A percentile compares a stretch with the other conserved stretches of the same genome.
Evolutionary conservation across 1,284 basidiomycete genomes (phyloP).

Genomic region (Dichomitus squalens): DNA sequence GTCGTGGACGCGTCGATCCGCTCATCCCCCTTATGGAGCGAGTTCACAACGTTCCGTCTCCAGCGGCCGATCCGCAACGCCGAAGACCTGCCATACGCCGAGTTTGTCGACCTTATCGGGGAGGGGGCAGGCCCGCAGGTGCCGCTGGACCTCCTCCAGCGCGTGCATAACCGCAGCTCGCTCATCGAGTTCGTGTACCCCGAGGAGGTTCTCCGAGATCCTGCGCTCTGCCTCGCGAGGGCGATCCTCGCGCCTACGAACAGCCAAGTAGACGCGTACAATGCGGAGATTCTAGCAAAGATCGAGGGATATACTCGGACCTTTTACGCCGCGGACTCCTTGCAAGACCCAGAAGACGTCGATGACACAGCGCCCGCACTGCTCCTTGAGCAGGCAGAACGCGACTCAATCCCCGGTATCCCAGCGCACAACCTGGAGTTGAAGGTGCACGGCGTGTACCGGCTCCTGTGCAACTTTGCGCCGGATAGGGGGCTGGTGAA

Average conservation of each 20-base stretch:
- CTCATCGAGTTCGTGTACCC: slow-evolving; percentile 41
- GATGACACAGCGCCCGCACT: slow-evolving; percentile 24
- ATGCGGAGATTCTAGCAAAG: slow-evolving; percentile 32
- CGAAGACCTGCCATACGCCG: slow-evolving; percentile 37
- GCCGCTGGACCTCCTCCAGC: slow-evolving; percentile 26
- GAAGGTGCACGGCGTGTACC: slow-evolving; percentile 38
- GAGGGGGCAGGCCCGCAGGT: slow-evolving; percentile 37
- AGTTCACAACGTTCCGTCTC: slow-evolving; percentile 32
- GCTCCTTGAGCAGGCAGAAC: slow-evolving; percentile 32
- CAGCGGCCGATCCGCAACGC: slow-evolving; percentile 40
- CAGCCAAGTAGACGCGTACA: slow-evolving; percentile 39
- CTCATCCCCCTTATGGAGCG: slow-evolving; percentile 37
- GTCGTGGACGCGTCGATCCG: slow-evolving; percentile 40
- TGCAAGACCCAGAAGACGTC: slow-evolving; percentile 32
- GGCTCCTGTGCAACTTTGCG: slow-evolving; percentile 42
- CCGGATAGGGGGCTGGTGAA: slow-evolving; percentile 42
- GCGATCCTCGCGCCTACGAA: slow-evolving; percentile 43
- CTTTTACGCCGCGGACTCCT: slow-evolving; percentile 33
- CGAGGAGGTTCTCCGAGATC: slow-evolving; percentile 29
- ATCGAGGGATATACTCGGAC: slow-evolving; percentile 28
- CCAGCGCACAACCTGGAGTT: slow-evolving; percentile 35
- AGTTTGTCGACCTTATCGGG: slow-evolving; percentile 41
- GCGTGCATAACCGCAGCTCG: slow-evolving; percentile 23
- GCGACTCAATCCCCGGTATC: slow-evolving; percentile 31
- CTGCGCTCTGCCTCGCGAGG: slow-evolving; percentile 31